Percentiles rank a stretch among this genome's conserved stretches.
These are phyloP conservation scores for Albatrellus ellisii DNA, from an alignment of 768 basidiomycete genomes.

Conservation along the genomic window DNA sequence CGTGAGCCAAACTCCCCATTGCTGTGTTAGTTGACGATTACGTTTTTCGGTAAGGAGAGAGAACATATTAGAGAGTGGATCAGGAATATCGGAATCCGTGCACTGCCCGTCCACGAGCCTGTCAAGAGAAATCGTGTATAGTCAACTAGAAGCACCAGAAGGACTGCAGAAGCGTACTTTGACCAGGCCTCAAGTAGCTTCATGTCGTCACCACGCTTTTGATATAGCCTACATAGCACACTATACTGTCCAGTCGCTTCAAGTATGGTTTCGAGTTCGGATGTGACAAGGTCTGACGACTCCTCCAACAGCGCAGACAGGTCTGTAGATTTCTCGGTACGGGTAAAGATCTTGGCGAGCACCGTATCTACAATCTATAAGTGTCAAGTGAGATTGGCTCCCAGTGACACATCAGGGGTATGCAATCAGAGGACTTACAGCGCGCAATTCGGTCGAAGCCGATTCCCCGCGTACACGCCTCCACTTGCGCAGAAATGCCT, in stretches of 20 bases:
- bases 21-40: slow-evolving; percentile 48
- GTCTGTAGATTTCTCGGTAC: slow-evolving; percentile 45
- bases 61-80: slow-evolving; percentile 52
- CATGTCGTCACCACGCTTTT: slow-evolving; percentile 38
- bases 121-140: neutral
- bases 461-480: slow-evolving; percentile 31
- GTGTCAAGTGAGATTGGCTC: neutral
- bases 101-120: slow-evolving; percentile 59
- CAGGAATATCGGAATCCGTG: slow-evolving; percentile 45
- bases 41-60: slow-evolving; percentile 39
- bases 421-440: slow-evolving; percentile 9
- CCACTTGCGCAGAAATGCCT: slow-evolving; percentile 51
- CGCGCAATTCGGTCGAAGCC: slow-evolving; percentile 13
- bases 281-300: slow-evolving; percentile 36
- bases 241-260: slow-evolving; percentile 38
- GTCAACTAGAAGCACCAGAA: neutral
- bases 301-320: slow-evolving; percentile 45
- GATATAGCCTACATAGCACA: slow-evolving; percentile 49
- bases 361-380: slow-evolving; percentile 69
- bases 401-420: neutral
- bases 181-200: slow-evolving; percentile 58
- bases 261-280: slow-evolving; percentile 52
- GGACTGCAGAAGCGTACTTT: slow-evolving; percentile 31
- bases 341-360: slow-evolving; percentile 60
- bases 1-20: slow-evolving; percentile 76